Base-by-base conservation (phyloP, 192 early-diverging fungal species). In the Mortierella claussenii region DNA sequence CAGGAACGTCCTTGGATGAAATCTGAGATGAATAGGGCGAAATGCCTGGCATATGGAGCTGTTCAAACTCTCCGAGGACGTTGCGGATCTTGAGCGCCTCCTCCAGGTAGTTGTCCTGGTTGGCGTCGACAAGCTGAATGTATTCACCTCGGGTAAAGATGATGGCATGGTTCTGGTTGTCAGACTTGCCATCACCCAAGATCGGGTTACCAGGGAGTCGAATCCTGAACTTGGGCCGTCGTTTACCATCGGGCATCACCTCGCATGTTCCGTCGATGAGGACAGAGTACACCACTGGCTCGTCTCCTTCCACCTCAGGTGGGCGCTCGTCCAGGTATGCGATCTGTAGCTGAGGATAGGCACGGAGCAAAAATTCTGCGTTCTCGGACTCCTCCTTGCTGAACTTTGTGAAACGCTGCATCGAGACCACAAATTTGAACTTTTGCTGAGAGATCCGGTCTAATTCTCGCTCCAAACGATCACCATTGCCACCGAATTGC, bases 21-120 rank as follows among this genome's bases (percentile, higher is more conserved):
- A 85, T 79, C 63, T 82, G 82, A 5, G 86, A 82, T 20, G 88
- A 89, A 69, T 94, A 94, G 0, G 92, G 91, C 13, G 91, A 90
- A 18, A 86, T 74, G 10, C 80, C 79, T 1, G 89, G 81, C 2
- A 83, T 86, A 37, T 90, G 87, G 79, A 87, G 86, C 61, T 89
- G 84, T 61, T 94, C 93, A 84, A 96, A 95, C 80, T 96, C 93
- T 27, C 90, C 90, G 4, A 96, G 82, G 8, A 95, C 87, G 71
- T 92, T 93, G 26, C 93, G 84, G 60, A 96, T 92, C 81, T 96
- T 96, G 69, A 96, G 82, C 36, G 89, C 89, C 82, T 94, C 93
- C 57, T 96, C 94, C 21, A 96, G 83, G 68, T 95, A 96, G 78
- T 96, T 93, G 70, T 96, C 94, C 84, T 94, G 93, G 63, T 96